Evolutionary conservation across 495 filamentous ascomycete species (phyloP).

Genomic region (Schizothecium vesticola): DNA sequence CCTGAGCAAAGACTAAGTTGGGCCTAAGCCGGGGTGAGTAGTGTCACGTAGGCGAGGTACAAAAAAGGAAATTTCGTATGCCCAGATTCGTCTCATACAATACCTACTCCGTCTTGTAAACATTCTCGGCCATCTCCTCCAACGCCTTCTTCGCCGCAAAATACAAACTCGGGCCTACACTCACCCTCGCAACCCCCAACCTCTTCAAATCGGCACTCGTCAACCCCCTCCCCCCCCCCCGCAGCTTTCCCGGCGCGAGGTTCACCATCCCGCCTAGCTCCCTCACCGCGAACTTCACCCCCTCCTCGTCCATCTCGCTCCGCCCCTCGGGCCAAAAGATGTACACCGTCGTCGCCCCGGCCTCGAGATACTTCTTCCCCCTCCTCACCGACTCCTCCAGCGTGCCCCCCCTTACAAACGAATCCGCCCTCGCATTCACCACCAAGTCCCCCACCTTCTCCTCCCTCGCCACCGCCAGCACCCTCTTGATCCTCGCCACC

Average conservation of each 20-base stretch:
- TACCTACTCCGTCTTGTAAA: neutral
- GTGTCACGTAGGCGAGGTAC: too few relatives aligned
- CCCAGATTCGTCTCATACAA: too few relatives aligned
- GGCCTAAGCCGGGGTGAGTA: too few relatives aligned
- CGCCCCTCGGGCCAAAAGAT: slow-evolving; percentile 31
- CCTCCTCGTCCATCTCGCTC: slow-evolving; percentile 23
- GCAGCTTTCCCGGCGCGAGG: slow-evolving; percentile 11
- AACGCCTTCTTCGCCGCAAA: slow-evolving; percentile 7
- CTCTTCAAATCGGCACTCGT: slow-evolving; percentile 29
- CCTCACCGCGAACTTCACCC: slow-evolving; percentile 33
- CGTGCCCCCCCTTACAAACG: slow-evolving; percentile 25
- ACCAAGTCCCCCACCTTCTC: slow-evolving; percentile 45
- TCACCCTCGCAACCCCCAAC: slow-evolving; percentile 45
- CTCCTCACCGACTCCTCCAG: slow-evolving; percentile 41
- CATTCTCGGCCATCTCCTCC: neutral
- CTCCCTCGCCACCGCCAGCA: slow-evolving; percentile 26
- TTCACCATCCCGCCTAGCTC: slow-evolving; percentile 30
- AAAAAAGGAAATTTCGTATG: too few relatives aligned
- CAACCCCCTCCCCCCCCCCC: slow-evolving; percentile 20
- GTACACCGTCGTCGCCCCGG: slow-evolving; percentile 47
- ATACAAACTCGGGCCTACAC: slow-evolving; percentile 31
- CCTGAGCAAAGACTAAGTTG: too few relatives aligned
- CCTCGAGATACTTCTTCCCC: slow-evolving; percentile 41
- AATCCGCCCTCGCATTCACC: slow-evolving; percentile 46
- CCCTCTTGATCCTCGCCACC: slow-evolving; percentile 33